phyloP scores from a whole-genome alignment of 768 basidiomycete genomes.

The Tubosaeta sp. region DNA sequence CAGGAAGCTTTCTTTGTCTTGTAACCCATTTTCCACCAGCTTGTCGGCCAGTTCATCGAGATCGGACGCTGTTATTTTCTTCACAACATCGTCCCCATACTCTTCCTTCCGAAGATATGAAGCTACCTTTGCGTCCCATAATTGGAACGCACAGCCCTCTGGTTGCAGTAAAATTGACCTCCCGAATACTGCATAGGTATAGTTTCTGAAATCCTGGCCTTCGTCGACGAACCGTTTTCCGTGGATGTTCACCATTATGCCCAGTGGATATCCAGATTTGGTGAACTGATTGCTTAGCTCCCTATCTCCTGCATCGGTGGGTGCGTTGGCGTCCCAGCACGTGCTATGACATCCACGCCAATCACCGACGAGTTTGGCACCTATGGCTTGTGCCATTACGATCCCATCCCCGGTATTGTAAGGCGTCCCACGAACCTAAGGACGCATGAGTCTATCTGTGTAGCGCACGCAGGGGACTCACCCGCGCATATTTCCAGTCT shows the following conservation, averaged over 20 bases:
- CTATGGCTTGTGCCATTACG: slow-evolving; percentile 43
- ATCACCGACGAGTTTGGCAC: slow-evolving; percentile 59
- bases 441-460: not conserved
- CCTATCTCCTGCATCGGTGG: slow-evolving; percentile 30
- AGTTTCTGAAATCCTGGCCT: slow-evolving; percentile 68
- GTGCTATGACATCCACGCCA: slow-evolving; percentile 64
- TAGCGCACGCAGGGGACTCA: slow-evolving; percentile 19
- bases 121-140: slow-evolving; percentile 52
- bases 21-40: slow-evolving; percentile 44
- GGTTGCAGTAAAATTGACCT: slow-evolving; percentile 56
- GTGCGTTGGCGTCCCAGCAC: slow-evolving; percentile 64
- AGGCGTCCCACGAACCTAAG: slow-evolving; percentile 64
- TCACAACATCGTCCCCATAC: slow-evolving; percentile 59
- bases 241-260: slow-evolving; percentile 59
- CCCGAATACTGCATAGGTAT: slow-evolving; percentile 69
- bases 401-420: slow-evolving; percentile 70
- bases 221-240: slow-evolving; percentile 68
- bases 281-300: slow-evolving; percentile 53
- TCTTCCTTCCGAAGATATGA: slow-evolving; percentile 55
- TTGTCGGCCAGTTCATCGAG: slow-evolving; percentile 48
- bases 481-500: slow-evolving; percentile 56
- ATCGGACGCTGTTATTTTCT: slow-evolving; percentile 45
- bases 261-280: slow-evolving; percentile 70
- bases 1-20: slow-evolving; percentile 39
- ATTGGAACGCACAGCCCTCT: slow-evolving; percentile 57